Base-by-base conservation (phyloP, 352 stramenopile species). In the Elongisporangium undulatum region DNA sequence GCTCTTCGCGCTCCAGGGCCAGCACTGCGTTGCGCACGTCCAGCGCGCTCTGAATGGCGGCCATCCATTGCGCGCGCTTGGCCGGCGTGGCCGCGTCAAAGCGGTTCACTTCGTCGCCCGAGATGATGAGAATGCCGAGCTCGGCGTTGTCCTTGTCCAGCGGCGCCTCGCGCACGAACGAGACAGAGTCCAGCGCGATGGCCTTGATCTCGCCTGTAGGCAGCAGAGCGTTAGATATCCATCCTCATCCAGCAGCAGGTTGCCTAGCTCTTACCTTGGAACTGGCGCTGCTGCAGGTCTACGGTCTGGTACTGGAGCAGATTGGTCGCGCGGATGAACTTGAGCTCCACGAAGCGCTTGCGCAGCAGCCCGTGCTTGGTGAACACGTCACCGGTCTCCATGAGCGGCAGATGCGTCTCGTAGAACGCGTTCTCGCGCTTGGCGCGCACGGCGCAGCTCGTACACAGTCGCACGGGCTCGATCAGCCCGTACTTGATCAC, bases 281-380 rank as follows among this genome's bases (percentile, higher is more conserved):
- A 79, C n/a, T 61, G 58, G 4, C 75, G 68, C 20, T 70, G 78
- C 45, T 86, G 69, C 4, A 65, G 55, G 53, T 91, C 74, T 26
- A 88, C 69, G 21, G 76, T 84, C 66, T 89, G 82, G 72, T 89
- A 91, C 72, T 91, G 79, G 60, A 91, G 79, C 5, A 91, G 58
- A 59, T 80, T 75, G 61, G 78, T 86, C n/a, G 61, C 59, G 17
- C 75, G 79, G 16, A 89, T 60, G 48, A 86, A 91, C 51, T 68
- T 72, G 53, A 91, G 64, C 51, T 72, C 68, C 23, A 89, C 75
- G 20, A 77, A 49, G 45, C 75, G 71, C 57, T 87, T 88, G 45
- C 76, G 66, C 48, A 89, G 67, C 61, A 91, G 49, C 1, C 79
- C 79, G 64, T 91, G 74, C 75, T 91, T 91, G 63, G 67, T 76